Evolutionary conservation across 2,329 filamentous ascomycete genomes (phyloP).

Genomic region (Geosmithia morbida): DNA sequence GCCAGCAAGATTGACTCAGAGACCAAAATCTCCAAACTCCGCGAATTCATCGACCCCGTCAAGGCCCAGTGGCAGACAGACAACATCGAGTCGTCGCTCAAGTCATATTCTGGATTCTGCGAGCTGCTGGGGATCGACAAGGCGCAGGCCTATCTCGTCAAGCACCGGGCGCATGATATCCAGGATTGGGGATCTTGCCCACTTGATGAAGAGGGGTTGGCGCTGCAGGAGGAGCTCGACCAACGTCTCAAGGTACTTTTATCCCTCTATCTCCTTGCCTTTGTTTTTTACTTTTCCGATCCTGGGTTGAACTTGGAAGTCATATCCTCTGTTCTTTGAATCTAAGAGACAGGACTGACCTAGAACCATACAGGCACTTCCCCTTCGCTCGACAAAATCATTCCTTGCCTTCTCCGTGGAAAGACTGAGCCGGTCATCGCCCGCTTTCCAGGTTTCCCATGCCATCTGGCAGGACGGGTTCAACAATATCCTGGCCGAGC

Average conservation of each 20-base stretch:
- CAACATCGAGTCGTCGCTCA: constrained; percentile 52
- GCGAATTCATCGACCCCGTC: constrained; percentile 70
- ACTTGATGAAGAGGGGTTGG: constrained; percentile 66
- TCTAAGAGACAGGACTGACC: neutral
- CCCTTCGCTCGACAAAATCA: constrained; percentile 76
- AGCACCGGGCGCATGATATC: constrained; percentile 57
- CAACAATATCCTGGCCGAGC: constrained; percentile 66
- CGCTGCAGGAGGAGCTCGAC: constrained; percentile 65
- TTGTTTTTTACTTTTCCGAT: no score
- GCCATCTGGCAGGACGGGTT: constrained; percentile 77
- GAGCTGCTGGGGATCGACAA: constrained; percentile 64
- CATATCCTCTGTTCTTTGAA: no score
- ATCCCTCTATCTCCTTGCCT: neutral
- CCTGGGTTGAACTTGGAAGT: no score
- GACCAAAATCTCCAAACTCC: constrained; percentile 57
- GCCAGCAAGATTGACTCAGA: constrained; percentile 58
- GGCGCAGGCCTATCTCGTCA: constrained; percentile 65
- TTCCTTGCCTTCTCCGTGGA: constrained; percentile 90
- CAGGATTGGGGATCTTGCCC: constrained; percentile 69
- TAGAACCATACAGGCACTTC: constrained; percentile 39
- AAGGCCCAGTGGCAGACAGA: constrained; percentile 66
- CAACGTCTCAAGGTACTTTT: constrained; percentile 51
- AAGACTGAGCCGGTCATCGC: constrained; percentile 60
- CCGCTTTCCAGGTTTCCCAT: constrained; percentile 61
- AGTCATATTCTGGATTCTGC: constrained; percentile 67